Base-by-base conservation (phyloP, 495 filamentous ascomycete genomes). In the Oleoguttula mirabilis region DNA sequence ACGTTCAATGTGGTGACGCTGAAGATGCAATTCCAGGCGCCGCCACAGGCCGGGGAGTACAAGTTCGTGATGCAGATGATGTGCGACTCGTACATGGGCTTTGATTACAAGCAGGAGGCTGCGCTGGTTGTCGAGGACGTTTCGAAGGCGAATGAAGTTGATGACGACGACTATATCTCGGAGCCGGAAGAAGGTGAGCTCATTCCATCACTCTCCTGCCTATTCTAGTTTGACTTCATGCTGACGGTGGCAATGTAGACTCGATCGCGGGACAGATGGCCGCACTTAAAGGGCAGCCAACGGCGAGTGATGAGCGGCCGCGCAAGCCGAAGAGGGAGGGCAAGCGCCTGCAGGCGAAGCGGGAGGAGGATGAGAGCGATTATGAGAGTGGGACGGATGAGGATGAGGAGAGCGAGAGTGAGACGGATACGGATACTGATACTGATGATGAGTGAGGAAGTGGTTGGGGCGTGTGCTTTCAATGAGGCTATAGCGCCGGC, bases 11-110 rank as follows among this genome's bases (percentile, higher is more conserved):
- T 98, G 64, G 85, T 94, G 61, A 96, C 90, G 10, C 69, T 95
- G 55, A 94, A 93, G 66, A 86, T 92, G 64, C 90, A 96, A 63
- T 98, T 98, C 66, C 84, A 88, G 55, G 88, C 90, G 15, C 90
- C 90, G 37, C 87, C 88, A 22, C 85, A 95, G 61, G 73, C 82
- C 10, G 92, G 87, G 32, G 79, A 85, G 55, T 96, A 93, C 60
- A 82, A 79, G 0, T 98, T 98, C 58, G 77, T 80, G 22, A 80
- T 95, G 82, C 77, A 94, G 59, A 66, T 92, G 45, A 66, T 95
- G 41, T 94, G 85, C 55, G 90, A 96, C 61, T 85, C 82, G 54
- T 98, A 96, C 54, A 69, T 96, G 32, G 90, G 90, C 32, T 81
- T 93, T 45, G 90, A 98, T 57, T 79, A 76, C 32, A 86, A 83